These are phyloP conservation scores for Paramyrothecium sp. DNA, from an alignment of 2,329 filamentous ascomycete genomes.

Conservation along the genomic window DNA sequence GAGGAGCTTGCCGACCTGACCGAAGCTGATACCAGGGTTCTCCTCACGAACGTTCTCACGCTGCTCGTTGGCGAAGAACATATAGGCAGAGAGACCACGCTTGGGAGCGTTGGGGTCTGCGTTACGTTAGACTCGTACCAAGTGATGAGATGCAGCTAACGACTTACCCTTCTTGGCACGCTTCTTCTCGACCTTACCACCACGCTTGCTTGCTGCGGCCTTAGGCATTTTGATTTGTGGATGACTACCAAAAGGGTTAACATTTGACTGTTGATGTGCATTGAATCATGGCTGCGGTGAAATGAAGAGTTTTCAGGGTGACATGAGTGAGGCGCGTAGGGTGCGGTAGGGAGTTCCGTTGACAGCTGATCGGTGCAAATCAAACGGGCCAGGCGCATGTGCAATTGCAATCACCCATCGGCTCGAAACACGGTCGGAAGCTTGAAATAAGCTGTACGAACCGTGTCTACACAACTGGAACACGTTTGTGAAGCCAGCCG, in stretches of 20 bases:
- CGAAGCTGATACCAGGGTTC: constrained; percentile 97
- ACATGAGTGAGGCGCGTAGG: too few relatives aligned
- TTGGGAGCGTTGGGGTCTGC: constrained; percentile 96
- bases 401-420: constrained; percentile 22
- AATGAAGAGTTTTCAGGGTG: too few relatives aligned
- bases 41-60: constrained; percentile 97
- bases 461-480: constrained; percentile 18
- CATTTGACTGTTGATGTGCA: not conserved
- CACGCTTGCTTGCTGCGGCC: constrained; percentile 50
- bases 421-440: constrained; percentile 12
- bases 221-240: constrained; percentile 54
- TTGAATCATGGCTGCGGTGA: too few relatives aligned
- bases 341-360: too few relatives aligned
- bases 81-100: constrained; percentile 98
- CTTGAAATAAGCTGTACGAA: constrained; percentile 10
- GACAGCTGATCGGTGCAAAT: too few relatives aligned
- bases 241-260: constrained; percentile 24
- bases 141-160: not conserved
- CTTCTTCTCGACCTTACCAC: constrained; percentile 54
- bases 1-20: constrained; percentile 97
- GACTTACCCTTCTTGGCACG: constrained; percentile 60
- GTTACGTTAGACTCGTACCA: not conserved
- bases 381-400: constrained; percentile 20
- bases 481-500: constrained; percentile 8
- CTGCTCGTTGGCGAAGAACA: constrained; percentile 99